A percentile compares a stretch with the other conserved stretches of the same genome.
Evolutionary conservation across 164 flowering plant species (phyloP).

Genomic region (Vitis vinifera): DNA sequence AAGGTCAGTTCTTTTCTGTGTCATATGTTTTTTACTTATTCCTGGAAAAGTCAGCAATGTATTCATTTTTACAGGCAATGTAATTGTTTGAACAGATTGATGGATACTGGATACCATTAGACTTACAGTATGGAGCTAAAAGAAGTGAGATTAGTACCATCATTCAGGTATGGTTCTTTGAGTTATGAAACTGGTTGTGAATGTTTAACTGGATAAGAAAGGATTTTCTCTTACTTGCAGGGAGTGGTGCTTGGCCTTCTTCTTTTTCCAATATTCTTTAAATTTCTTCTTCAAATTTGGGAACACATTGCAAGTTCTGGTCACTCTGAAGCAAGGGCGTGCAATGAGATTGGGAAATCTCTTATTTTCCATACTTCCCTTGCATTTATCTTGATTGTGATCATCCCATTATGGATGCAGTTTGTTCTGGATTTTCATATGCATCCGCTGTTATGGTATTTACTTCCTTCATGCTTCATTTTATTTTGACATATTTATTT

Average conservation of each 20-base stretch:
- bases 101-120: conserved; percentile 33
- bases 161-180: conserved; percentile 59
- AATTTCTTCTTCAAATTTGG: conserved; percentile 38
- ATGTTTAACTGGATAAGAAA: conserved; percentile 6
- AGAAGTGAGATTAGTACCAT: conserved; percentile 78
- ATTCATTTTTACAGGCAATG: not conserved
- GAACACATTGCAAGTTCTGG: conserved; percentile 15
- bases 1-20: conserved; percentile 46
- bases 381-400: conserved; percentile 37
- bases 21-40: not conserved
- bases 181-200: conserved; percentile 8
- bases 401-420: conserved; percentile 83
- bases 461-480: not conserved
- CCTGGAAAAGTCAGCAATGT: not conserved
- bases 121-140: conserved; percentile 37
- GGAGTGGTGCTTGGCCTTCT: conserved; percentile 81
- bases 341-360: conserved; percentile 46
- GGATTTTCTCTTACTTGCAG: conserved; percentile 40
- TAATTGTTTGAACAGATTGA: conserved; percentile 40
- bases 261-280: conserved; percentile 59
- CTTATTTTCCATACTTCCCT: conserved; percentile 61
- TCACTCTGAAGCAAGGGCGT: conserved; percentile 20
- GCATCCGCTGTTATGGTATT: conserved; percentile 86
- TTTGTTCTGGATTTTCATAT: conserved; percentile 67
- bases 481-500: not conserved